Base-by-base conservation (phyloP, 192 early-diverging fungal species). In the Polychytrium aggregatum region DNA sequence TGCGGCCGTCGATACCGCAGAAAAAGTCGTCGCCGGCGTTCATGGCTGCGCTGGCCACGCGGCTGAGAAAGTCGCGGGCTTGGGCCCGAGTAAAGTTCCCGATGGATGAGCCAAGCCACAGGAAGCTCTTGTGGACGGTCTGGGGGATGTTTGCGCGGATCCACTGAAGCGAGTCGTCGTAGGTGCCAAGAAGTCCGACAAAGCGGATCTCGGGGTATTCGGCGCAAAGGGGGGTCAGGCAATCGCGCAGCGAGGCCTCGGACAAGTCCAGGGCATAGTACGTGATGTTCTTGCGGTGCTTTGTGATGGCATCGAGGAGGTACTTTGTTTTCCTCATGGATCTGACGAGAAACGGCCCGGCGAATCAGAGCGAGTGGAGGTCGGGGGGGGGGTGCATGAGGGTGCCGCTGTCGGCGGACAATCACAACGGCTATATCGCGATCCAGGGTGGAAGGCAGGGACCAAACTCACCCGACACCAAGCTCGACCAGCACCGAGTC, bases 241-340 rank as follows among this genome's bases (percentile, higher is more conserved):
- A 87, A 35, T 74, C 59, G 45, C 72, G 71, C 21, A 97, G 69
- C 20, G 88, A 86, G 20, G 67, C 50, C n/a, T 82, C 76, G 50
- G 87, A 84, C 20, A 97, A 76, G 55, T 97, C 92, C 7, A 93
- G 70, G 8, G 92, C 90, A 59, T 86, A 92, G 63, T 93, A 97
- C 0, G 78, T 82, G 5, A 91, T 61, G 25, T 71, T 70, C 29
- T 70, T 65, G 35, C 73, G 65, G 30, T 71, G 72, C 43, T 60
- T 46, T 45, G 84, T 73, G 13, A 97, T 76, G 0, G 83, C 79
- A 21, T 85, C 67, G 10, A 93, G 76, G 3, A 97, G 63, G 30
- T 87, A 65, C 50, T 81, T 75, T 5, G 90, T 93, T 57, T 97
- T 97, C 50, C 89, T 75, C 62, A 96, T 76, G 2, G 88, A 78